phyloP scores from a whole-genome alignment of 2,329 filamentous ascomycete genomes.

The Hymenoscyphus fraxineus region DNA sequence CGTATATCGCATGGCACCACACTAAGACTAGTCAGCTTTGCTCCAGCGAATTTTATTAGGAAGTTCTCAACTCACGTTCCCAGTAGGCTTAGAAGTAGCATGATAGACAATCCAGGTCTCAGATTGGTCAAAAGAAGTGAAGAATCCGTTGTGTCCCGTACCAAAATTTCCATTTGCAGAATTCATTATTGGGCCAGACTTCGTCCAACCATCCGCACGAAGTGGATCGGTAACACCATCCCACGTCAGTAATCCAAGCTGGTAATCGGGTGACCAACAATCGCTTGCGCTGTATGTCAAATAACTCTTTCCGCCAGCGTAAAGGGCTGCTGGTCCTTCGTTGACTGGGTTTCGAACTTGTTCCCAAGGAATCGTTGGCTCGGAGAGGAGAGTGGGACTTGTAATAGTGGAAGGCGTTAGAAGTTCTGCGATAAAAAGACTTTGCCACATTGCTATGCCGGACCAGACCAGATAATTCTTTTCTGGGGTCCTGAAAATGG shows the following conservation, averaged over 20 bases:
- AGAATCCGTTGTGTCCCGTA: neutral
- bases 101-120: neutral
- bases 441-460: neutral
- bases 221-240: constrained; percentile 48
- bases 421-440: neutral
- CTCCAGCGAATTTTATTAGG: neutral
- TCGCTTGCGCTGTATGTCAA: constrained; percentile 52
- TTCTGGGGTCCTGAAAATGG: neutral
- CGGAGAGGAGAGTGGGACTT: neutral
- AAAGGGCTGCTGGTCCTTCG: constrained; percentile 52
- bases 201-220: constrained; percentile 45
- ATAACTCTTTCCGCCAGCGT: constrained; percentile 50
- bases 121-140: neutral
- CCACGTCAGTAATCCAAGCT: constrained; percentile 51
- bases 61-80: neutral
- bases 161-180: neutral
- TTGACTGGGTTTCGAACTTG: constrained; percentile 48
- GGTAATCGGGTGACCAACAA: constrained; percentile 54
- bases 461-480: neutral
- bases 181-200: constrained; percentile 28
- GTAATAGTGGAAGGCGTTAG: neutral
- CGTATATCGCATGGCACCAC: neutral
- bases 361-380: constrained; percentile 42
- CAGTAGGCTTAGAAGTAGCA: neutral
- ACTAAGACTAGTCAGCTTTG: neutral